Base-by-base conservation (phyloP, 176 grass and related monocot species). In the Bothriochloa decipiens region DNA sequence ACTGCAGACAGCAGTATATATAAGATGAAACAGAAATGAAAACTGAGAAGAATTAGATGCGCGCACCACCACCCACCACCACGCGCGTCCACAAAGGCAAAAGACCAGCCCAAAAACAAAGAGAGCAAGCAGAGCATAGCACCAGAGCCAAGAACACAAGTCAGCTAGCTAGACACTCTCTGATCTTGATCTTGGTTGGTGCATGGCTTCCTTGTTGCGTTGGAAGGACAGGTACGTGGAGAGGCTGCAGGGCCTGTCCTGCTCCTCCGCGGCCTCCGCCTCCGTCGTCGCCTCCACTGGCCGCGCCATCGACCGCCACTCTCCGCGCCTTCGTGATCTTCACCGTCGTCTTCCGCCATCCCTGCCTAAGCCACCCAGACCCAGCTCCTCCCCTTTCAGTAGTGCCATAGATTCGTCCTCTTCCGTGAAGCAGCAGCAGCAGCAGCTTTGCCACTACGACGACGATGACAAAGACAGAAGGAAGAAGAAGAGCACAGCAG, bases 261-360 rank as follows among this genome's bases (percentile, higher is more conserved):
- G 95, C 82, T 85, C 93, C 29, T 91, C 95, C 13, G 36, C 87
- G 11, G 86, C 89, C 26, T 88, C 95, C 13, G 80, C 91, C 15
- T 84, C 89, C 46, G 65, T 95, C 47, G 57, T 74, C n/a, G 6
- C 53, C 42, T 49, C 78, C 83, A 3, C 42, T 61, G 49, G 71
- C 39, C 77, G 82, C 5, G 69, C 88, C 84, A 84, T 92, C 25
- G 84, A 91, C 70, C 92, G 86, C 3, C 74, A 77, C 72, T 91
- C 91, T 41, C 85, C 89, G n/a, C 92, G 70, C 35, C 25, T 85
- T 39, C 57, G 86, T 40, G 87, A 89, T 65, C 74, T 78, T 7
- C 92, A 87, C 53, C 60, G 91, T 13, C 75, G 72, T 8, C 80
- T 88, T 77, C 16, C 78, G 43, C 40, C 78, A 8, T n/a, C 80